Conservation (phyloP, 441 rosid species). For the California macrophylla region DNA sequence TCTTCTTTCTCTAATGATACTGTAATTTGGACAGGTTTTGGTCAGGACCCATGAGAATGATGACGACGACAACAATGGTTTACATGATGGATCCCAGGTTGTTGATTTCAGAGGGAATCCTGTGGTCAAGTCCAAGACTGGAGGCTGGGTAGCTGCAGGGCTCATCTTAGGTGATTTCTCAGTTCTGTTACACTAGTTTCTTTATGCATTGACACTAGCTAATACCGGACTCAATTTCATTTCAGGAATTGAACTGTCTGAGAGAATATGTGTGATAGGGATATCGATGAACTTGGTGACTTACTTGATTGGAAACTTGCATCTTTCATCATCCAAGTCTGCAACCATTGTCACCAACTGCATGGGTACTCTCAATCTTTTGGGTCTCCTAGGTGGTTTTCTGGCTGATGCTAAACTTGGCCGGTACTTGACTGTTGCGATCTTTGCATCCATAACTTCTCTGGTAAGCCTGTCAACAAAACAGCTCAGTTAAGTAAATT, state of each 20-base stretch:
- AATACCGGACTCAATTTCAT: neutral
- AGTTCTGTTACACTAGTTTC: neutral
- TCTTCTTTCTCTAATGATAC: neutral
- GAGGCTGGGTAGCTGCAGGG: constrained; percentile 86
- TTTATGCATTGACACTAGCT: neutral
- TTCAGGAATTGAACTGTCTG: constrained; percentile 71
- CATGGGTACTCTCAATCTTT: constrained; percentile 79
- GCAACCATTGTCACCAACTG: constrained; percentile 74
- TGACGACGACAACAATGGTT: constrained; percentile 28
- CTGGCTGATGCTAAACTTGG: constrained; percentile 85
- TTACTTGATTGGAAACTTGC: constrained; percentile 67
- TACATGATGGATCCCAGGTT: constrained; percentile 21
- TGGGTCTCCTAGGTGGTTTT: constrained; percentile 83
- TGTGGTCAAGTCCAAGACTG: constrained; percentile 63
- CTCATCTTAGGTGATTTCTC: constrained; percentile 52
- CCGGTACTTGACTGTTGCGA: constrained; percentile 62
- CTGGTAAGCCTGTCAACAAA: constrained; percentile 33
- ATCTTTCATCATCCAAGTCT: constrained; percentile 63
- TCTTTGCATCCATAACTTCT: constrained; percentile 52
- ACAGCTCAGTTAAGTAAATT: neutral
- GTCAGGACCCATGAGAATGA: constrained; percentile 24
- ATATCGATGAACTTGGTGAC: constrained; percentile 86
- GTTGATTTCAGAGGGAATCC: constrained; percentile 57
- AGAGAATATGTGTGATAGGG: constrained; percentile 82
- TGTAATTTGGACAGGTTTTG: constrained; percentile 38